phyloP scores from a whole-genome alignment of 1,284 basidiomycete genomes.

The Tremellales sp. region DNA sequence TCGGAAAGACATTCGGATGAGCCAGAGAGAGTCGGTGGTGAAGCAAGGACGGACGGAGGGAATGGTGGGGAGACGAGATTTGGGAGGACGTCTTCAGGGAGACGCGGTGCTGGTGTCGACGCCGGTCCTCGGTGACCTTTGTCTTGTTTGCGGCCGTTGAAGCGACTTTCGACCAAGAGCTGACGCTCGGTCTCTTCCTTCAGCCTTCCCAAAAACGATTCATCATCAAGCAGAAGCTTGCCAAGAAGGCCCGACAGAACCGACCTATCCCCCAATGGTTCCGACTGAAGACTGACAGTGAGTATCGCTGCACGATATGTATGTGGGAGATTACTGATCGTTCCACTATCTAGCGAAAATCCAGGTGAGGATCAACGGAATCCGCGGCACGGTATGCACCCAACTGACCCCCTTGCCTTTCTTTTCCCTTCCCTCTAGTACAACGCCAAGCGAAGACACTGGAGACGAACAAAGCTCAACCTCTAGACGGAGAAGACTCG shows the following conservation, averaged over 20 bases:
- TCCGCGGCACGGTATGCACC: background rate
- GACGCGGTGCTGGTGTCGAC: too few relatives aligned
- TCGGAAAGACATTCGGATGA: too few relatives aligned
- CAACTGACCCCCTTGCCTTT: background rate
- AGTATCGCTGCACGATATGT: slow-evolving; percentile 14
- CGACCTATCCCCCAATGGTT: slow-evolving; percentile 98
- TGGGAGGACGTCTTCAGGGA: too few relatives aligned
- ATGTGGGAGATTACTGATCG: slow-evolving; percentile 4
- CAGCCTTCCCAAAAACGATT: slow-evolving; percentile 98
- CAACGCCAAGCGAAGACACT: slow-evolving; percentile 91
- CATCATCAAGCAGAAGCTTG: slow-evolving; percentile 76
- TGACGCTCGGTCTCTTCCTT: too few relatives aligned
- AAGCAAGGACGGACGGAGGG: too few relatives aligned
- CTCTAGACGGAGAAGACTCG: too few relatives aligned
- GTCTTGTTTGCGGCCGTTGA: too few relatives aligned
- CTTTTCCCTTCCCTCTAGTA: slow-evolving; percentile 55
- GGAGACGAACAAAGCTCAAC: slow-evolving; percentile 92
- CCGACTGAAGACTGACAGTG: slow-evolving; percentile 87
- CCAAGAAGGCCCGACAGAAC: slow-evolving; percentile 95
- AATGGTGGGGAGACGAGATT: too few relatives aligned
- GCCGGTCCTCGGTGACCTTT: too few relatives aligned
- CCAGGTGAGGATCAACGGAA: slow-evolving; percentile 59
- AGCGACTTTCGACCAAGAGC: too few relatives aligned
- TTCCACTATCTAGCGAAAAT: slow-evolving; percentile 60
- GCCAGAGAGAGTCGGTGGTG: too few relatives aligned